These are phyloP conservation scores for Plantago coronopus DNA, from an alignment of 305 asterid genomes.

Conservation along the genomic window DNA sequence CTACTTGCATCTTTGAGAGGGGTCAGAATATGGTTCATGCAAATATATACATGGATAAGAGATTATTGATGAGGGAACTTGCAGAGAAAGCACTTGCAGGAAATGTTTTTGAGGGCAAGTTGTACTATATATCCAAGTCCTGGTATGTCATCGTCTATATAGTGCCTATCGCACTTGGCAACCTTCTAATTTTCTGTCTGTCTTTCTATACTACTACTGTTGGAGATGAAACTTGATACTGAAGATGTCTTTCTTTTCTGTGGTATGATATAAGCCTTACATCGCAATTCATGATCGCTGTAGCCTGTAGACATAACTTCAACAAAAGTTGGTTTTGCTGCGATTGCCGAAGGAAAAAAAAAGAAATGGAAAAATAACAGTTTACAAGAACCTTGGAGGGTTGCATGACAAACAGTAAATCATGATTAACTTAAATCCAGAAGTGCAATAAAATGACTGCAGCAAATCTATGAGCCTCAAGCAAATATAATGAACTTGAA, in stretches of 20 bases:
- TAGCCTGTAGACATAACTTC: no score
- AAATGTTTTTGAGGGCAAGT: constrained; percentile 49
- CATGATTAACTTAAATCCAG: constrained; percentile 7
- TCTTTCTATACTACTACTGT: constrained; percentile 7
- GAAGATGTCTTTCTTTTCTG: background rate
- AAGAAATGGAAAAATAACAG: background rate
- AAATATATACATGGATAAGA: constrained; percentile 69
- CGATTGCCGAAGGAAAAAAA: no score
- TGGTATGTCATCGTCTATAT: constrained; percentile 52
- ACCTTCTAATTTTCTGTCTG: constrained; percentile 16
- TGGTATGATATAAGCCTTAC: background rate
- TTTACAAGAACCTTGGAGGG: constrained; percentile 12
- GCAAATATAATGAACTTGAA: constrained; percentile 8
- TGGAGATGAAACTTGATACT: constrained; percentile 2
- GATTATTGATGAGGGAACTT: constrained; percentile 72
- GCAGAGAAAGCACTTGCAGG: constrained; percentile 93
- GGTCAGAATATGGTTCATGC: constrained; percentile 65
- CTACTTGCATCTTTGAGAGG: constrained; percentile 71
- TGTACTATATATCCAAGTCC: constrained; percentile 72
- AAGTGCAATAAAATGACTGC: constrained; percentile 12
- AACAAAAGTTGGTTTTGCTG: no score
- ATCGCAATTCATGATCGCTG: no score
- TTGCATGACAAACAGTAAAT: background rate
- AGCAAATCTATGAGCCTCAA: constrained; percentile 3
- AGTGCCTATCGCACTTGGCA: no score